Evolutionary conservation across 495 filamentous ascomycete species (phyloP), one percentile per base, ranked within the genome.

Genomic region (Cairneyella variabilis): DNA sequence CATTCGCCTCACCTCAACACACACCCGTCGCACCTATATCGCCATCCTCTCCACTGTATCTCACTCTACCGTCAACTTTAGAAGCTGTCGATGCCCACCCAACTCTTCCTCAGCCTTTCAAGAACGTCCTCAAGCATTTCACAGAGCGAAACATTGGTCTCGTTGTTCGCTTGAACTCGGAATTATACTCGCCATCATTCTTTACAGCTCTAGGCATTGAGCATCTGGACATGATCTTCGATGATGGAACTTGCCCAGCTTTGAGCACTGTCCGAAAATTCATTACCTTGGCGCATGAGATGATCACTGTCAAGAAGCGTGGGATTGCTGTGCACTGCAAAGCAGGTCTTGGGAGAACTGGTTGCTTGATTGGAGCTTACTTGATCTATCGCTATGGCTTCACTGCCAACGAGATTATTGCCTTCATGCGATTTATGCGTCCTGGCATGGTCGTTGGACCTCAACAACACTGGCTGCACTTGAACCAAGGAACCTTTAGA

Each of bases 371-470:
- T 61, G 93, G 93, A 46, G 93, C 93, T 26, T 97, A 99, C 68
- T 76, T 99, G 23, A 96, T 99, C 61, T 99, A 99, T 71, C 79
- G 91, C 48, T 84, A 97, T 70, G 95, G 90, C n/a, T 99, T 97
- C 65, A 97, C 92, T 1, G 93, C 95, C 28, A 96, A 97, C 65
- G 93, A 99, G 69, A 81, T 97, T 60, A 99, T 99, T 69, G 88
- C 93, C 4, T 99, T 89, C 71, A 97, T 99, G 93, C 84, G 93
- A 54, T 99, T 99, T 71, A 99, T 97, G 93, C 84, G 93, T 28
- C 93, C 93, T 0, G 93, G 93, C 18, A 99, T 99, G 93, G 93
- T 99, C 2, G 93, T 99, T 27, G 93, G 93, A 0, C 93, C 93
- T n/a, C 93, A 99, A 63, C 93, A 99, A 69, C 93, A 99, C 68